Percentiles rank a stretch among this genome's conserved stretches.
phyloP scores from a whole-genome alignment of 73 alveolate species.

The Paramecium sexaurelia region DNA sequence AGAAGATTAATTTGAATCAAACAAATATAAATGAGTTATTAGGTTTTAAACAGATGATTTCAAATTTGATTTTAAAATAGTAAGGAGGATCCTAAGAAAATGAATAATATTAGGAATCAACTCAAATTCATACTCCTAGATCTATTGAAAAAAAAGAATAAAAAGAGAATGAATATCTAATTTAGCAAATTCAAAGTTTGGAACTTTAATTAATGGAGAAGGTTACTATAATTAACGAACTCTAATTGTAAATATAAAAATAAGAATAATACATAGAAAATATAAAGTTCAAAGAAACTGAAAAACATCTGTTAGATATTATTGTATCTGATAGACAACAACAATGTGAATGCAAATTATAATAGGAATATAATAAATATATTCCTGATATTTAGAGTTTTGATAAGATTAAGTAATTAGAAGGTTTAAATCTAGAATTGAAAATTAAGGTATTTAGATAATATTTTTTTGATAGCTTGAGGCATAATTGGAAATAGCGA shows the following conservation, averaged over 20 bases:
- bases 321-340: background rate
- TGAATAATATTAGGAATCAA: background rate
- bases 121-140: background rate
- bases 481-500: background rate
- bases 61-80: background rate
- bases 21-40: background rate
- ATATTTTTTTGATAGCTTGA: background rate
- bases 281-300: background rate
- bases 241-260: too few species aligned
- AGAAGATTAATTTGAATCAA: background rate
- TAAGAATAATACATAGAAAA: background rate
- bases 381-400: background rate
- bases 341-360: background rate
- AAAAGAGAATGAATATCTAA: too few species aligned
- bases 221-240: too few species aligned
- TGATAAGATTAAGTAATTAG: background rate
- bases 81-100: background rate
- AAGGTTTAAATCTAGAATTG: background rate
- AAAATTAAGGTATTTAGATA: background rate
- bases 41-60: background rate
- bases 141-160: background rate
- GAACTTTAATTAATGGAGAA: too few species aligned
- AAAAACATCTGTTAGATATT: background rate
- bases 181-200: too few species aligned
- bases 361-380: background rate